A percentile compares a stretch with the other conserved stretches of the same genome.
phyloP scores from a whole-genome alignment of 176 grass and related monocot genomes.

The Thalia dealbata region DNA sequence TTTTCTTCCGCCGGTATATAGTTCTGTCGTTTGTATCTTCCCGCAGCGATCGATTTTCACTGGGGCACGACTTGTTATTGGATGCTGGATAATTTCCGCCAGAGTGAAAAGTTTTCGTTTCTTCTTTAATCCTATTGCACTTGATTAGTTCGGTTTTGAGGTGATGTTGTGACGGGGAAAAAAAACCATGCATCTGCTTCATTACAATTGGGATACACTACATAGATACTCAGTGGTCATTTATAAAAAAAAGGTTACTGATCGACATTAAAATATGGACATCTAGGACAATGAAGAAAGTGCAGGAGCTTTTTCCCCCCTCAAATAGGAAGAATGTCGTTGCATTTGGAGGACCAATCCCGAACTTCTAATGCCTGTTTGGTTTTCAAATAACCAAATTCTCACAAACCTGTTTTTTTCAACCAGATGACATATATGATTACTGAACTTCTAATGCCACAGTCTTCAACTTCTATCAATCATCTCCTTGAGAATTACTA shows the following conservation, averaged over 20 bases:
- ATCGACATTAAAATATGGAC: background rate
- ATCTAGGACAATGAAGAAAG: background rate
- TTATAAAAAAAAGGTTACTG: background rate
- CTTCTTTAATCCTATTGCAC: background rate
- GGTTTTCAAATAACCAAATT: no score
- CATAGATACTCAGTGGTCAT: background rate
- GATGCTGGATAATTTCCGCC: background rate
- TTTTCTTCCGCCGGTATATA: background rate
- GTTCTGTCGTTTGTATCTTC: background rate
- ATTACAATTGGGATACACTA: background rate
- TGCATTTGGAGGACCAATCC: background rate
- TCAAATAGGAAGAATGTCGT: background rate
- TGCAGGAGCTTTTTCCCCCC: background rate
- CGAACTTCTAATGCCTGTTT: background rate
- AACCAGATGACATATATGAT: no score
- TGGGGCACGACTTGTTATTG: background rate
- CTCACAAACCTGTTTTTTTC: no score
- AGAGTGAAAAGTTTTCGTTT: background rate
- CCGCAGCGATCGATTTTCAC: background rate
- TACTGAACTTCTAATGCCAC: no score
- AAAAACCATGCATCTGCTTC: background rate
- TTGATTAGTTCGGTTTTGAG: background rate
- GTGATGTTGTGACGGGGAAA: background rate
- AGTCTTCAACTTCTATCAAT: no score
- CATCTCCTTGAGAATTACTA: no score